Evolutionary conservation across 768 basidiomycete species (phyloP), one percentile per base, ranked within the genome.

Genomic region (Suillus decipiens): DNA sequence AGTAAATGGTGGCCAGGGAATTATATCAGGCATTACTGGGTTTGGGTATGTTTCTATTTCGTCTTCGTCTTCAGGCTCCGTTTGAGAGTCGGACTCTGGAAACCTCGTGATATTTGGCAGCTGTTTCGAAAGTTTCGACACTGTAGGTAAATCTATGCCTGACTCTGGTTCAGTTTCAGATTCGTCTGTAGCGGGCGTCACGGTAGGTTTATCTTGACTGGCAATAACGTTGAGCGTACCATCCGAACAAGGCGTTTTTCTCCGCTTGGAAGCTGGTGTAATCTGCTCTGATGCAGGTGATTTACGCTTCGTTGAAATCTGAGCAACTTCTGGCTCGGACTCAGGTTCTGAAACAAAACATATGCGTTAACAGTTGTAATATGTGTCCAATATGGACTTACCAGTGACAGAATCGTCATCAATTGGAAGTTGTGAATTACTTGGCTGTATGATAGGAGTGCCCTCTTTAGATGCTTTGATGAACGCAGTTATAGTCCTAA

Each of bases 111-210:
- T 57, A 22, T 11, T 33, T 3, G 1, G 12, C 19, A 22, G 66
- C 45, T 17, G 59, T 43, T 58, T 67, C 64, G 19, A 56, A 24
- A 28, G 50, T 34, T 59, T 68, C 63, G n/a, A 56, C 19, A 28
- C 59, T 37, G 14, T 22, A 4, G 36, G 22, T 24, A 24, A 37
- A 37, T 66, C 74, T 14, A 64, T 67, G 22, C 79, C 78, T 39
- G 79, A 76, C 60, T 80, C 81, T 5, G 84, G 73, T 67, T 88
- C 82, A 17, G 84, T 83, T 22, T 74, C 79, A 1, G 83, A 82
- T 59, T 77, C 79, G 37, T 77, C 77, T 69, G n/a, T 8, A 57
- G 28, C 10, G 56, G 33, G 24, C 3, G 53, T 34, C 5, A 53
- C 10, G 12, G 34, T 12, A 14, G 15, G 36, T 10, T 9, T 28